Evolutionary conservation across 2,329 filamentous ascomycete genomes (phyloP), one percentile per base, ranked within the genome.

Genomic region (Aspergillus novoparasiticus): DNA sequence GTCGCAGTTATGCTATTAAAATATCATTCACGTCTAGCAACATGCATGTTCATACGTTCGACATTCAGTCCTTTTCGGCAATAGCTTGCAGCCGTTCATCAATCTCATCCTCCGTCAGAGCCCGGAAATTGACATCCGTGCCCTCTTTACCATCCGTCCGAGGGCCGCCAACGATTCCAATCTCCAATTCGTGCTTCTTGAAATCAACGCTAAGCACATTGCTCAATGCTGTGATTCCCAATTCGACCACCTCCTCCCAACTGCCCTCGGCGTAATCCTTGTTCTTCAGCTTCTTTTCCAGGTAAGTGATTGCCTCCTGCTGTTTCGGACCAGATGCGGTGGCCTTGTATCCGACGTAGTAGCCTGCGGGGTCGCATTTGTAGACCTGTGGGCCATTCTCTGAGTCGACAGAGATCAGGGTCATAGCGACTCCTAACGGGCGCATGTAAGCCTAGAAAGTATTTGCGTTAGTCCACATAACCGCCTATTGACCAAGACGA

Each of bases 261-360:
- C 84, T 89, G 65, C 95, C 95, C 62, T 95, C 91, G 41, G 94
- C 95, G 73, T 87, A 85, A 75, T 98, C 94, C 89, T 97, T 97
- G 89, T 97, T 97, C 85, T 97, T 97, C 80, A 99, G 89, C 87
- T 98, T 98, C 90, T 98, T 98, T 87, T 99, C 95, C 63, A 99
- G 86, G 80, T 96, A 93, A 82, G 99, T 99, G 78, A 98, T 88
- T 67, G 95, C 95, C 85, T 99, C 95, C 80, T 99, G 95, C 80
- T 97, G 94, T 84, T 99, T 99, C 60, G 95, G 95, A 6, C 95
- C 95, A 9, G 95, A 96, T 59, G 95, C 93, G 54, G 95, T 98
- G 70, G 93, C 95, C 85, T 98, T 98, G 89, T 98, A 99, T 70
- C 95, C 95, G 61, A 94, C 93, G 78, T 95, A 98, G 85, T 99